phyloP scores from a whole-genome alignment of 2,329 filamentous ascomycete genomes.

The Colletotrichum abscissum region DNA sequence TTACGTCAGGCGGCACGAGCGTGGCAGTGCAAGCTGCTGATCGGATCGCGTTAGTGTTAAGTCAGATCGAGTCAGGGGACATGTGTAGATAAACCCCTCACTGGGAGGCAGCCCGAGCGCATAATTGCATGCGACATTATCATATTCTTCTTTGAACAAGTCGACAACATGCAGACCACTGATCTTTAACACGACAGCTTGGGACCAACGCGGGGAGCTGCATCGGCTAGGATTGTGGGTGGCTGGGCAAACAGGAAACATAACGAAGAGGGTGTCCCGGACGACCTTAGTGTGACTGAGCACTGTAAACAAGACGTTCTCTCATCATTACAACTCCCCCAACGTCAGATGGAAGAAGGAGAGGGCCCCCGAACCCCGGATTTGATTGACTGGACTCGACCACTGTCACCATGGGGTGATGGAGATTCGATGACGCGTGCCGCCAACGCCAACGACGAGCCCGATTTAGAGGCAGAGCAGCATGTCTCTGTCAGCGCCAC shows the following conservation, averaged over 20 bases:
- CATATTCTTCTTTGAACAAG: no score
- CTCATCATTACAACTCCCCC: background rate
- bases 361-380: constrained; percentile 24
- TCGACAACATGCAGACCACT: background rate
- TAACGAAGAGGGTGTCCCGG: background rate
- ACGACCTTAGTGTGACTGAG: background rate
- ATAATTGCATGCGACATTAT: background rate
- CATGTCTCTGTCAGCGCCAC: constrained; percentile 21
- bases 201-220: background rate
- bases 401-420: constrained; percentile 31
- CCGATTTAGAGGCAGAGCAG: constrained; percentile 26
- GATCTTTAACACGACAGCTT: background rate
- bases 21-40: constrained; percentile 29
- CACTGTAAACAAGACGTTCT: background rate
- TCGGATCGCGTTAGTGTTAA: constrained; percentile 29
- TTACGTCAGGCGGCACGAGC: constrained; percentile 17
- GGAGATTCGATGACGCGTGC: background rate
- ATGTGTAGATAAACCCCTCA: constrained; percentile 30
- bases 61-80: constrained; percentile 17
- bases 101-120: constrained; percentile 22
- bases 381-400: constrained; percentile 33
- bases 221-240: background rate
- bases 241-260: background rate
- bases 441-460: background rate
- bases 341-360: constrained; percentile 30